phyloP scores from a whole-genome alignment of 169 alveolate genomes.

The Cryptosporidium parvum region DNA sequence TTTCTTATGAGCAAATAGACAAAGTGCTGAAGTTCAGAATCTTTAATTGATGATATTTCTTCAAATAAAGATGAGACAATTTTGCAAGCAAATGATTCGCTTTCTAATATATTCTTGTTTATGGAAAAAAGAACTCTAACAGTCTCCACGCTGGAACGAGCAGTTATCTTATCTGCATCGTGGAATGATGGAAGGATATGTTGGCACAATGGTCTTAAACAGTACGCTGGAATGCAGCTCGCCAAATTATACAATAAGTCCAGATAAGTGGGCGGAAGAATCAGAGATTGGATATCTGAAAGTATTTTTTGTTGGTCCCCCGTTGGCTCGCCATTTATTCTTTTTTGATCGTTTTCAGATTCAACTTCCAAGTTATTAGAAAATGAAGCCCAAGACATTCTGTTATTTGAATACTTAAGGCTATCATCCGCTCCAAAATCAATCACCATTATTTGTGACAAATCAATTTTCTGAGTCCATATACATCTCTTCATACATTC shows the following conservation, averaged over 20 bases:
- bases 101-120: constrained; percentile 50
- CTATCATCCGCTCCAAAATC: constrained; percentile 21
- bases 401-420: constrained; percentile 8
- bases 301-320: neutral
- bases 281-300: constrained; percentile 49
- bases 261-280: constrained; percentile 48
- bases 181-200: constrained; percentile 71
- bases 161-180: constrained; percentile 54
- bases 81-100: constrained; percentile 41
- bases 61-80: constrained; percentile 68
- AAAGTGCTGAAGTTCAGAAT: constrained; percentile 44
- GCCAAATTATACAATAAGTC: constrained; percentile 33
- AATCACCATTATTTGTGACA: neutral
- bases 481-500: constrained; percentile 67
- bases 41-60: constrained; percentile 55
- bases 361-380: neutral
- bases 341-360: neutral
- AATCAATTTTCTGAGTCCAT: constrained; percentile 57
- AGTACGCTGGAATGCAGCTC: constrained; percentile 49
- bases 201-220: constrained; percentile 70
- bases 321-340: neutral
- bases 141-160: constrained; percentile 66
- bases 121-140: constrained; percentile 46
- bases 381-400: neutral
- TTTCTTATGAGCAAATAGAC: constrained; percentile 55